A percentile compares a stretch with the other conserved stretches of the same genome.
Evolutionary conservation across 176 grass and related monocot genomes (phyloP).

Genomic region (Eragrostis curvula): DNA sequence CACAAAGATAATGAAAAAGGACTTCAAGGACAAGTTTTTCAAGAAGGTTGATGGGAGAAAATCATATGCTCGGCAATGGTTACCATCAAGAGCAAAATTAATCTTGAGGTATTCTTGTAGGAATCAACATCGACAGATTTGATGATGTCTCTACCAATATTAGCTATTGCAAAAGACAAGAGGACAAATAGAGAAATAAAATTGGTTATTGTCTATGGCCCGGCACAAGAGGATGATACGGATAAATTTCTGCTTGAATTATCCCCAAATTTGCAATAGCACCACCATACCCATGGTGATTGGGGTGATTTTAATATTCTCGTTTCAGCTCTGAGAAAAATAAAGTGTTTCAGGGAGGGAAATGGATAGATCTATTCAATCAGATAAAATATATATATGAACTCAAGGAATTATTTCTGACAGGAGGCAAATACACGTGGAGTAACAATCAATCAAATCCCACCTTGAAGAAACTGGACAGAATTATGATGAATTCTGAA

Average conservation of each 20-base stretch:
- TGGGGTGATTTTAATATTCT: not conserved
- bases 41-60: not conserved
- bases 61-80: not conserved
- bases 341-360: not conserved
- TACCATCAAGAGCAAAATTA: no score
- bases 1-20: not conserved
- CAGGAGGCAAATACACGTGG: not conserved
- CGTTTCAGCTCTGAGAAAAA: not conserved
- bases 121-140: no score
- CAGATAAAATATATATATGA: not conserved
- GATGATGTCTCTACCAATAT: no score
- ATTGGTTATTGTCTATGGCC: not conserved
- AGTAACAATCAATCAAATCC: not conserved
- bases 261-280: not conserved
- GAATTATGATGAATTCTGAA: no score
- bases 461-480: not conserved
- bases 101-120: no score
- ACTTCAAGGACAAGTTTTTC: not conserved
- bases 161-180: not conserved
- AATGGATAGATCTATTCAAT: not conserved
- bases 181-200: not conserved
- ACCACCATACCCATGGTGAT: not conserved
- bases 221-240: not conserved
- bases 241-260: not conserved
- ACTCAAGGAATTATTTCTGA: fast-evolving